A percentile compares a stretch with the other conserved stretches of the same genome.
These are phyloP conservation scores for Colletotrichum limetticola DNA, from an alignment of 2,329 filamentous ascomycete species.

Conservation along the genomic window DNA sequence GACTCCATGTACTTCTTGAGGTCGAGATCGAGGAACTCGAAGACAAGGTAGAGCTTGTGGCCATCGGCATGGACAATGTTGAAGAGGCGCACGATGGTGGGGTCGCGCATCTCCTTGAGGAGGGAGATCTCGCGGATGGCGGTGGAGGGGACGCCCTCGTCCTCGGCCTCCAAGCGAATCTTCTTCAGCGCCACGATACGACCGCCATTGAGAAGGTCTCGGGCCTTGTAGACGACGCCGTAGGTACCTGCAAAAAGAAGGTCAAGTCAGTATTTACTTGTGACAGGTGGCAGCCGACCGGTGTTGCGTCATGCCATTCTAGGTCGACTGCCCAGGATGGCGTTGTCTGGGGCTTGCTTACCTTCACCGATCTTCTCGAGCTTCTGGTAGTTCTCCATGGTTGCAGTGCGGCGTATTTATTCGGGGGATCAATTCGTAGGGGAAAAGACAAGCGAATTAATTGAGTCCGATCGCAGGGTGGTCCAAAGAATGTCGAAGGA, in stretches of 20 bases:
- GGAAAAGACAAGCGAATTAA: neutral
- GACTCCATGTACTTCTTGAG: conserved; percentile 98
- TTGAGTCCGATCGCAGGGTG: neutral
- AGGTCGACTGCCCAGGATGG: neutral
- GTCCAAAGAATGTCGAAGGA: conserved; percentile 3
- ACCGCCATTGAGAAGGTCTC: conserved; percentile 82
- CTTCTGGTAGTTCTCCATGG: conserved; percentile 96
- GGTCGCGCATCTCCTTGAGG: conserved; percentile 93
- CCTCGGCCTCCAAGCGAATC: conserved; percentile 93
- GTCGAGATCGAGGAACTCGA: conserved; percentile 91
- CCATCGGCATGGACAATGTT: conserved; percentile 96
- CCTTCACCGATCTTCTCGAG: conserved; percentile 97
- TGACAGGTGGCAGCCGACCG: neutral
- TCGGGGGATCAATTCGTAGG: neutral
- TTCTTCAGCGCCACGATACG: conserved; percentile 95
- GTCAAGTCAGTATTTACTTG: neutral
- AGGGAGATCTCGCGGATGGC: conserved; percentile 95
- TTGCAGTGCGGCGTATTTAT: conserved; percentile 17
- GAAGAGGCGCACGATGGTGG: conserved; percentile 86
- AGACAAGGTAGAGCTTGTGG: conserved; percentile 93
- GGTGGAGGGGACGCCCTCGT: conserved; percentile 92
- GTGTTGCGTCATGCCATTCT: conserved; percentile 8
- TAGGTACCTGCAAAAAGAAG: conserved; percentile 78
- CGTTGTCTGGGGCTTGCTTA: conserved; percentile 52
- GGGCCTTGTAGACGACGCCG: conserved; percentile 94